Conservation (phyloP, 768 basidiomycete species). For the Naganishia friedmannii region DNA sequence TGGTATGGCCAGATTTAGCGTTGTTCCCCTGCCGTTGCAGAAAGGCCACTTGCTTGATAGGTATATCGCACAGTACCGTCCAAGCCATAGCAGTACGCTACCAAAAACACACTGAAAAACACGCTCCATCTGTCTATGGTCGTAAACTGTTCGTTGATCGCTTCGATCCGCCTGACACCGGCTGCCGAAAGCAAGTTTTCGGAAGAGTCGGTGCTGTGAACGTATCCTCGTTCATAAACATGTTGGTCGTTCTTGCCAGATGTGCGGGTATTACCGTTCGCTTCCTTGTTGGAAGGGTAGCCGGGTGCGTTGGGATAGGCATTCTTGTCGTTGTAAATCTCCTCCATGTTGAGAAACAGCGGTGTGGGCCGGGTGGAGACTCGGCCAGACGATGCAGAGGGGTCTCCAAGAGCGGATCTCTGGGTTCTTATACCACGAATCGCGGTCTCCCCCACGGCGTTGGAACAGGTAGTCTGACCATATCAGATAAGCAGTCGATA, state of each 20-base stretch:
- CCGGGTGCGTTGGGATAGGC: constrained; percentile 12
- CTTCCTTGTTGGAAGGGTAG: neutral
- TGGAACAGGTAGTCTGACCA: no score
- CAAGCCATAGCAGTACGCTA: constrained; percentile 42
- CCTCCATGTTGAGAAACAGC: neutral
- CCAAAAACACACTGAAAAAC: constrained; percentile 44
- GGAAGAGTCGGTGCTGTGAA: constrained; percentile 9
- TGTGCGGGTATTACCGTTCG: neutral
- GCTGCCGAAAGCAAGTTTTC: neutral
- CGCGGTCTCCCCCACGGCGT: no score
- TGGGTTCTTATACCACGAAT: neutral
- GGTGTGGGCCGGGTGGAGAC: neutral
- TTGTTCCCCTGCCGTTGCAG: neutral
- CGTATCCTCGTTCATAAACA: neutral
- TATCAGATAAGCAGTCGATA: constrained; percentile 7
- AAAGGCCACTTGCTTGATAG: constrained; percentile 25
- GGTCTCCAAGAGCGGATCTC: neutral
- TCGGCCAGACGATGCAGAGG: neutral
- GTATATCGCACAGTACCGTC: constrained; percentile 37
- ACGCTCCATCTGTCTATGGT: constrained; percentile 32
- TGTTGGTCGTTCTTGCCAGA: neutral
- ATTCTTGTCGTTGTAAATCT: neutral
- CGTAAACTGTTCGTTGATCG: neutral
- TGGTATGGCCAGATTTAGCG: neutral
- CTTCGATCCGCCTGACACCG: constrained; percentile 6